Conservation (phyloP, 768 basidiomycete genomes). For the Chiua virens region DNA sequence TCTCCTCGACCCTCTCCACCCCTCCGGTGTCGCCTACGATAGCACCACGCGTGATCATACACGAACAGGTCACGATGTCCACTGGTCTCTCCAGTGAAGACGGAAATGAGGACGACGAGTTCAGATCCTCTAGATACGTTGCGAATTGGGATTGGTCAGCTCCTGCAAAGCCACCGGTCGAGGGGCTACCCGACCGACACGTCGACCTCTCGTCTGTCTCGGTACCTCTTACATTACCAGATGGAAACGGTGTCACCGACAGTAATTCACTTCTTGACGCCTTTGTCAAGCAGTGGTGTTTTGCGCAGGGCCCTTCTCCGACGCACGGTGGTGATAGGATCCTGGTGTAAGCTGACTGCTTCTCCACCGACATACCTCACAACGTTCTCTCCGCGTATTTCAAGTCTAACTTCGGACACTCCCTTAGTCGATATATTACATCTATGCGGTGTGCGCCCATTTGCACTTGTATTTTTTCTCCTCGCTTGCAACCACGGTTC, state of each 20-base stretch:
- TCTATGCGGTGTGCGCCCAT: no score
- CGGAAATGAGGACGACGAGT: background rate
- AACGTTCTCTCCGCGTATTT: no score
- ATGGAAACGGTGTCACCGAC: background rate
- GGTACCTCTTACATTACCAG: constrained; percentile 23
- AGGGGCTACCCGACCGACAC: background rate
- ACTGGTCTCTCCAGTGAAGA: background rate
- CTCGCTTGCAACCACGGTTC: no score
- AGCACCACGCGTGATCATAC: constrained; percentile 22
- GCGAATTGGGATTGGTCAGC: constrained; percentile 27
- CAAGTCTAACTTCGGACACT: no score
- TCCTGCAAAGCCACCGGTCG: background rate
- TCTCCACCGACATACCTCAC: no score
- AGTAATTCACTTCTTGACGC: constrained; percentile 49
- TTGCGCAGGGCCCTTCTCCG: constrained; percentile 47
- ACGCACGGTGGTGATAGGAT: constrained; percentile 12
- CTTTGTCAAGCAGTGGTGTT: constrained; percentile 68
- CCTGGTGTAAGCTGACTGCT: constrained; percentile 7
- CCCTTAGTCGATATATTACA: no score
- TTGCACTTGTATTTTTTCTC: no score
- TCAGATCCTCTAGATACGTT: background rate
- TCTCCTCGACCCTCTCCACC: constrained; percentile 30
- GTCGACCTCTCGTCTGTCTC: constrained; percentile 2
- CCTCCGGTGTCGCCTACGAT: constrained; percentile 22
- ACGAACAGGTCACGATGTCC: constrained; percentile 23